These are phyloP conservation scores for Zygoascus ofunaensis DNA, from an alignment of 805 yeast species.

Conservation along the genomic window DNA sequence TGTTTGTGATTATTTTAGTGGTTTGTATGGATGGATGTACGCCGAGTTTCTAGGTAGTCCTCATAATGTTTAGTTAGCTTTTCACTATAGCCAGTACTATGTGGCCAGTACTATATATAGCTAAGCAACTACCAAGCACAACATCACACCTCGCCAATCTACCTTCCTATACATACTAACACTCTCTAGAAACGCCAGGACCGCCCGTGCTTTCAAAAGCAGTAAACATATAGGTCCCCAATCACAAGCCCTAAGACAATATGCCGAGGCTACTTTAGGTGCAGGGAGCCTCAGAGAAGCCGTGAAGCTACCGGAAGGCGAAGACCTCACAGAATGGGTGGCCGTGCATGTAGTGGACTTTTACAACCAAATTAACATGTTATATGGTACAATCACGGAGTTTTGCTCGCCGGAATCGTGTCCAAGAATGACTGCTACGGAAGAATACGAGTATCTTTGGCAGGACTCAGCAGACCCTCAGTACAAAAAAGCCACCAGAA, in stretches of 20 bases:
- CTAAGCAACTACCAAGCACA: too few relatives aligned
- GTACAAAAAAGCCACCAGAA: conserved; percentile 65
- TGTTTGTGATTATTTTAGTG: too few relatives aligned
- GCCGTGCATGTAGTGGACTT: conserved; percentile 98
- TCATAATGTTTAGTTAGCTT: too few relatives aligned
- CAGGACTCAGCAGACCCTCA: conserved; percentile 51
- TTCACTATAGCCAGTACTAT: too few relatives aligned
- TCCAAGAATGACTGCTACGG: conserved; percentile 96
- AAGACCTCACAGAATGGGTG: conserved; percentile 86
- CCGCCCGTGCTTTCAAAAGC: conserved; percentile 30
- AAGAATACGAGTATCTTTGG: conserved; percentile 95
- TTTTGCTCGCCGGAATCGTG: conserved; percentile 93
- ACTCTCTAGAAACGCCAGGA: conserved; percentile 19
- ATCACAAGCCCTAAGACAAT: conserved; percentile 48
- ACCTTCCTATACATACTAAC: too few relatives aligned
- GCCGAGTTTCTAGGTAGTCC: too few relatives aligned
- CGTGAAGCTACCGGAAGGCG: conserved; percentile 87
- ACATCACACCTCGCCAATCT: too few relatives aligned
- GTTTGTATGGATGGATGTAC: too few relatives aligned
- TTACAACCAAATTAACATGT: conserved; percentile 92
- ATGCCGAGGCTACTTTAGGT: conserved; percentile 93
- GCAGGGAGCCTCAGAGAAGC: conserved; percentile 88
- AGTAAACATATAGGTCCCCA: conserved; percentile 25
- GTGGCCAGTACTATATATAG: too few relatives aligned
- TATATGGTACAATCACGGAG: conserved; percentile 91